Evolutionary conservation across 169 alveolate species (phyloP).

Genomic region (Plasmodium knowlesi): DNA sequence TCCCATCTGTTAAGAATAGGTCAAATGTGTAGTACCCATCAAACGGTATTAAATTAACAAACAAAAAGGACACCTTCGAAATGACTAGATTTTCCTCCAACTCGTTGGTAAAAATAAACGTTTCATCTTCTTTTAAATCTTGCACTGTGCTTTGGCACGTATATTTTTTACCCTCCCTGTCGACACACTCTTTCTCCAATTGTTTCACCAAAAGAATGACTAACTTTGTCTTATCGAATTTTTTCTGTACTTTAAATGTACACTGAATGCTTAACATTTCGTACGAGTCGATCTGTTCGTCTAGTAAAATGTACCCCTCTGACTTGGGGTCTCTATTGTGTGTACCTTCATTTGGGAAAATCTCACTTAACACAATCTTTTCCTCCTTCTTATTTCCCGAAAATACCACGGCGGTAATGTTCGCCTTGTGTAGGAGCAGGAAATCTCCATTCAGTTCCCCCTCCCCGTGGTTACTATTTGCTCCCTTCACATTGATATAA

Average conservation of each 20-base stretch:
- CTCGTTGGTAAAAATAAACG: slow-evolving; percentile 44
- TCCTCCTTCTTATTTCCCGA: slow-evolving; percentile 6
- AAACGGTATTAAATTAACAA: slow-evolving; percentile 33
- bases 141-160: not conserved
- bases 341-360: not conserved
- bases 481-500: not conserved
- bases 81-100: slow-evolving; percentile 8
- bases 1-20: slow-evolving; percentile 39
- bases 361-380: not conserved
- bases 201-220: slow-evolving; percentile 20
- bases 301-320: not conserved
- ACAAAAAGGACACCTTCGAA: slow-evolving; percentile 35
- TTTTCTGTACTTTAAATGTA: slow-evolving; percentile 5
- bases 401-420: not conserved
- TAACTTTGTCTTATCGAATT: slow-evolving; percentile 2
- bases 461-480: not conserved
- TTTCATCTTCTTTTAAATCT: slow-evolving; percentile 38
- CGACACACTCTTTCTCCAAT: not conserved
- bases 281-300: not conserved
- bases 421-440: slow-evolving; percentile 4
- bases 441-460: not conserved
- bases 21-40: slow-evolving; percentile 34
- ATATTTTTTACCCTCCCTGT: not conserved
- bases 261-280: slow-evolving; percentile 14
- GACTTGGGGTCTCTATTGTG: slow-evolving; percentile 1